Evolutionary conservation across 768 basidiomycete genomes (phyloP).

Genomic region (Boletales sp.): DNA sequence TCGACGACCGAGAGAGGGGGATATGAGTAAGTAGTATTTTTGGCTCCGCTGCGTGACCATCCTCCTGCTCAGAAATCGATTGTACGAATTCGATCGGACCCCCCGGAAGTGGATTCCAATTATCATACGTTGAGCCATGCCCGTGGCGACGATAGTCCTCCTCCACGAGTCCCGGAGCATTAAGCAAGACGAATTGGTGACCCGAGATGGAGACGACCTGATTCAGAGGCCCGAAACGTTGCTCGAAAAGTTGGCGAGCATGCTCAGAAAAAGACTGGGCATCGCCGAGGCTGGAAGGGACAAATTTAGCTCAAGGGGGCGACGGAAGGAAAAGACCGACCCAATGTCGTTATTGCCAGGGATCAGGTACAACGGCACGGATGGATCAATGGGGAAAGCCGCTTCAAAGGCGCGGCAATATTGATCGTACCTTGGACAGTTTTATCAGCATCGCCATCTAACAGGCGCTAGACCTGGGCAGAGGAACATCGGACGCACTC

Average conservation of each 20-base stretch:
- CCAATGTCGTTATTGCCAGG: slow-evolving; percentile 85
- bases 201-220: slow-evolving; percentile 58
- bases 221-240: slow-evolving; percentile 68
- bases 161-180: slow-evolving; percentile 78
- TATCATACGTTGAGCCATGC: slow-evolving; percentile 43
- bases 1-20: slow-evolving; percentile 73
- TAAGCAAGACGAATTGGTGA: slow-evolving; percentile 67
- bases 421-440: slow-evolving; percentile 49
- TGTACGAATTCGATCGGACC: slow-evolving; percentile 63
- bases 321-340: slow-evolving; percentile 30
- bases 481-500: slow-evolving; percentile 49
- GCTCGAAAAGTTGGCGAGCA: slow-evolving; percentile 54
- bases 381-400: slow-evolving; percentile 47
- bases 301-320: not conserved
- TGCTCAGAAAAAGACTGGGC: slow-evolving; percentile 47
- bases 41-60: slow-evolving; percentile 11
- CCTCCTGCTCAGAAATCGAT: slow-evolving; percentile 35
- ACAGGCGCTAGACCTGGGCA: not conserved
- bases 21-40: slow-evolving; percentile 80
- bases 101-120: slow-evolving; percentile 50
- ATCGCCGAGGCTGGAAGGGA: slow-evolving; percentile 47
- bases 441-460: not conserved
- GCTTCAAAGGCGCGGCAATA: slow-evolving; percentile 60
- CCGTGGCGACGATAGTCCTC: slow-evolving; percentile 71
- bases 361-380: slow-evolving; percentile 49